Percentiles rank a stretch among this genome's conserved stretches.
These are phyloP conservation scores for Sarocladium brachiariae DNA, from an alignment of 2,329 filamentous ascomycete species.

Conservation along the genomic window DNA sequence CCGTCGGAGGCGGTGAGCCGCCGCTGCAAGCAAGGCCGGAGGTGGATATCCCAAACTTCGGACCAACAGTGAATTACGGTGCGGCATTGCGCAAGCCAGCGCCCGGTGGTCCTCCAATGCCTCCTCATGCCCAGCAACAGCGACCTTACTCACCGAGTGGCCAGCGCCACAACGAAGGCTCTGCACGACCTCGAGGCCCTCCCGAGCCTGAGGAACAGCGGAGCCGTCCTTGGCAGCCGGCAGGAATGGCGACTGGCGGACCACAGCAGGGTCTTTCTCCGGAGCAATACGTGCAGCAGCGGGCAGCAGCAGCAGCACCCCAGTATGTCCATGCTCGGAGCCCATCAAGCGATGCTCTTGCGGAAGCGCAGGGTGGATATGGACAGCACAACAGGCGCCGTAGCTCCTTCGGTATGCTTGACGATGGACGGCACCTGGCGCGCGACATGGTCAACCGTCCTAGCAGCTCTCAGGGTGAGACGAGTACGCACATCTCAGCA, in stretches of 20 bases:
- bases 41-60: slow-evolving; percentile 72
- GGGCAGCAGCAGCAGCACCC: slow-evolving; percentile 54
- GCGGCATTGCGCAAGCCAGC: slow-evolving; percentile 24
- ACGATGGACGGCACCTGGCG: slow-evolving; percentile 12
- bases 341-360: slow-evolving; percentile 42
- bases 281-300: slow-evolving; percentile 79
- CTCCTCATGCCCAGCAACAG: slow-evolving; percentile 17
- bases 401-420: slow-evolving; percentile 34
- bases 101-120: slow-evolving; percentile 11
- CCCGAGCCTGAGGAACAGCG: slow-evolving; percentile 45
- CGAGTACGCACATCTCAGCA: slow-evolving; percentile 62
- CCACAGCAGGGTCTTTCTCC: slow-evolving; percentile 55
- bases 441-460: background rate
- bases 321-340: slow-evolving; percentile 54
- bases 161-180: slow-evolving; percentile 17
- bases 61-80: slow-evolving; percentile 67
- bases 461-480: slow-evolving; percentile 21
- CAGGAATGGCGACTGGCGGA: slow-evolving; percentile 43
- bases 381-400: slow-evolving; percentile 30
- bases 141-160: slow-evolving; percentile 25
- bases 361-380: slow-evolving; percentile 18
- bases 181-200: slow-evolving; percentile 17
- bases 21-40: slow-evolving; percentile 19
- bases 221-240: slow-evolving; percentile 75
- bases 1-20: slow-evolving; percentile 53